Evolutionary conservation across 768 basidiomycete species (phyloP).

Genomic region (Macrolepiota fuliginosa): DNA sequence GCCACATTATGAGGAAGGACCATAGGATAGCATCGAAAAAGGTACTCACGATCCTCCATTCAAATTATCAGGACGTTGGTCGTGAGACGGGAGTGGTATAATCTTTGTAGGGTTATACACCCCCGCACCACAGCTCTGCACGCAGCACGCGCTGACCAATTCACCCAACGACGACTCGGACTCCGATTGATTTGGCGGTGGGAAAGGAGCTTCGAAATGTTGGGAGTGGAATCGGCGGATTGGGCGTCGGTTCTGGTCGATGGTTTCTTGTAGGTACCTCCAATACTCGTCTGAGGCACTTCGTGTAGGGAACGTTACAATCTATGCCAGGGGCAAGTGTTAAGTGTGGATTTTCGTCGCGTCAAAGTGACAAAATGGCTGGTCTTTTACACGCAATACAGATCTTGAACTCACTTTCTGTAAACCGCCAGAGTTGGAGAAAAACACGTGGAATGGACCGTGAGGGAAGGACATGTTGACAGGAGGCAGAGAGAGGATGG

Average conservation of each 20-base stretch:
- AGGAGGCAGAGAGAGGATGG: too few relatives aligned
- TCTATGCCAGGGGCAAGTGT: not conserved
- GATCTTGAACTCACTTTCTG: too few relatives aligned
- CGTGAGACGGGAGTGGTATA: not conserved
- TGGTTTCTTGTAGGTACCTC: not conserved
- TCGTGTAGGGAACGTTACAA: not conserved
- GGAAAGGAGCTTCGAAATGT: not conserved
- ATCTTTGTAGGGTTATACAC: not conserved
- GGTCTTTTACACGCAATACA: too few relatives aligned
- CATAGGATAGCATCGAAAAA: not conserved
- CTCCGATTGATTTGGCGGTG: too few relatives aligned
- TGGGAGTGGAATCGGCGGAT: not conserved
- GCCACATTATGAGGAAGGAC: not conserved
- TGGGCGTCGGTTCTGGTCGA: not conserved
- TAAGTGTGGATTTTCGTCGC: too few relatives aligned
- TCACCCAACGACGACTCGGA: too few relatives aligned
- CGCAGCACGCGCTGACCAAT: not conserved
- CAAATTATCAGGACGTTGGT: not conserved
- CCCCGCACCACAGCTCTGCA: not conserved
- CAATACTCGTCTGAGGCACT: not conserved
- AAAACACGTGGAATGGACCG: too few relatives aligned
- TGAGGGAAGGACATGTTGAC: too few relatives aligned
- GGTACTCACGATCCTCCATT: not conserved
- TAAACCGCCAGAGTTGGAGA: too few relatives aligned
- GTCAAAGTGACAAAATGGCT: too few relatives aligned